A percentile compares a stretch with the other conserved stretches of the same genome.
These are phyloP conservation scores for Neopestalotiopsis sp. DNA, from an alignment of 2,329 filamentous ascomycete species.

Conservation along the genomic window DNA sequence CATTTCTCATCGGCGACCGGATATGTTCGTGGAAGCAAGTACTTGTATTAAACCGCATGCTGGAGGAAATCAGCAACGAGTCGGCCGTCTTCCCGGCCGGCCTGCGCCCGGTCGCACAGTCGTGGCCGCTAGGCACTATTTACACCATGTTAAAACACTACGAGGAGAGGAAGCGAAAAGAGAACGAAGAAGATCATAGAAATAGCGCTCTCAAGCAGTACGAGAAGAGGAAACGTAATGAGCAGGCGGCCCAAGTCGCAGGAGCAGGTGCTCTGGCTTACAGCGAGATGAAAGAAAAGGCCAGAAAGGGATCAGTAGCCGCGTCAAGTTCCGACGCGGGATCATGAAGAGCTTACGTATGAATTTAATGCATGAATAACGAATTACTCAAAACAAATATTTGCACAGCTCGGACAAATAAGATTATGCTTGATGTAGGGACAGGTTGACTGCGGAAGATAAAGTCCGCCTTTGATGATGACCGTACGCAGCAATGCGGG, in stretches of 20 bases:
- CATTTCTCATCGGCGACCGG: slow-evolving; percentile 38
- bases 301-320: not conserved
- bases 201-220: not conserved
- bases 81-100: slow-evolving; percentile 35
- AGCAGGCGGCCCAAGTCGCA: slow-evolving; percentile 3
- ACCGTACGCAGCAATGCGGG: too few species aligned
- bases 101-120: slow-evolving; percentile 24
- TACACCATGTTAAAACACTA: slow-evolving; percentile 21
- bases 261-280: slow-evolving; percentile 4
- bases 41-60: slow-evolving; percentile 37
- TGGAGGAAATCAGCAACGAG: slow-evolving; percentile 41
- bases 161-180: slow-evolving; percentile 18
- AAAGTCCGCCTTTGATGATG: too few species aligned
- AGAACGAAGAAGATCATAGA: slow-evolving; percentile 15
- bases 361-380: not conserved
- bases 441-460: too few species aligned
- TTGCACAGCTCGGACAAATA: too few species aligned
- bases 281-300: slow-evolving; percentile 3
- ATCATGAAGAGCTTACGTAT: not conserved
- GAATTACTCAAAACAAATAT: not conserved
- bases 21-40: slow-evolving; percentile 43
- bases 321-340: not conserved
- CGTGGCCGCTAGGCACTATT: slow-evolving; percentile 27
- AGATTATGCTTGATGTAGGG: too few species aligned
- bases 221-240: slow-evolving; percentile 5